Conservation (phyloP, 768 basidiomycete species). For the Pholiota conissans region DNA sequence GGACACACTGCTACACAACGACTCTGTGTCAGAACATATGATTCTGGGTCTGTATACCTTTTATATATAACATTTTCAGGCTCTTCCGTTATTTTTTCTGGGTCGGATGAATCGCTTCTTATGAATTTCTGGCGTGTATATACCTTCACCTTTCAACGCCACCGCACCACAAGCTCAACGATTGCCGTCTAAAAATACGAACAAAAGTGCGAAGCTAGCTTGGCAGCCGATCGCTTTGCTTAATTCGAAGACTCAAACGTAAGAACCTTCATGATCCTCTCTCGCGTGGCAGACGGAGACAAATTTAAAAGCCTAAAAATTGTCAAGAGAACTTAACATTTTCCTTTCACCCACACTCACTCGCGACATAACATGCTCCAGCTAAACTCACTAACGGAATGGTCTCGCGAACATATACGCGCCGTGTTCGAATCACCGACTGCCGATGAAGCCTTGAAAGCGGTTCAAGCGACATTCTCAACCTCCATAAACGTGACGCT, state of each 20-base stretch:
- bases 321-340: not conserved
- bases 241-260: not conserved
- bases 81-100: not conserved
- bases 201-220: not conserved
- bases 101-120: no score
- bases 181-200: no score
- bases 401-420: slow-evolving; percentile 50
- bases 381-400: slow-evolving; percentile 44
- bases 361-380: slow-evolving; percentile 7
- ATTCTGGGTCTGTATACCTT: no score
- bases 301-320: not conserved
- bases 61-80: not conserved
- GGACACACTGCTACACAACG: no score
- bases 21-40: no score
- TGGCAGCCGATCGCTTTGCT: not conserved
- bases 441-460: slow-evolving; percentile 41
- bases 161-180: not conserved
- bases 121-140: no score
- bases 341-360: not conserved
- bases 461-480: slow-evolving; percentile 47
- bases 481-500: slow-evolving; percentile 36
- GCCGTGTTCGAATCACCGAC: slow-evolving; percentile 49
- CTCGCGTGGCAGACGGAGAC: not conserved
- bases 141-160: no score
- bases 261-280: no score